Evolutionary conservation across 2,329 filamentous ascomycete species (phyloP), one percentile per base, ranked within the genome.

Genomic region (Fusarium liriodendri): DNA sequence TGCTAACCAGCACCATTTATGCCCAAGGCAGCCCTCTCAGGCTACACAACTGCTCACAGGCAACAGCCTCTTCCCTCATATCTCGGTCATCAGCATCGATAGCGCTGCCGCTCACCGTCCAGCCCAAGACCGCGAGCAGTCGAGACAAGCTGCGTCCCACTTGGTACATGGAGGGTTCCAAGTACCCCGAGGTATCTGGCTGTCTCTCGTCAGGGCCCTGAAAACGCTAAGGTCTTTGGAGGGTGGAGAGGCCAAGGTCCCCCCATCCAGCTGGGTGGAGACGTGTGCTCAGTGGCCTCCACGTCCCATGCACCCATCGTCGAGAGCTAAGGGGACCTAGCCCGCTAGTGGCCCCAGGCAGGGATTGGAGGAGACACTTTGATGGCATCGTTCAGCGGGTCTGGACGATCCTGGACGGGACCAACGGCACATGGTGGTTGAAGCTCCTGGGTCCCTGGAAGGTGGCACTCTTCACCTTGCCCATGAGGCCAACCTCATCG

Each of bases 131-230:
- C 69, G 25, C 63, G 61, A 75, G 47, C 60, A 69, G 69, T 69
- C 63, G 40, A 75, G 50, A 62, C 72, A 68, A 66, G 67, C 62
- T 50, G 57, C 45, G 76, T 75, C 72, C 76, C 73, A 67, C 70
- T 71, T 69, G 45, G 64, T 55, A 70, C 67, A 73, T 52, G 33
- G 55, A 33, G 64, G 62, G 74, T 67, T 47, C 62, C 59, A 58
- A 69, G 77, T 77, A 79, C 74, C 73, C 67, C 62, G 60, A 77
- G 71, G 77, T 77, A 78, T 71, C 70, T 76, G 55, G 50, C 55
- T 47, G 68, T 61, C 60, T 50, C 62, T 57, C 62, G 32, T 50
- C 60, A 72, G 67, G 68, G 71, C 69, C 71, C 76, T 66, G 71
- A 64, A 59, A 40, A 66, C 77, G 75, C 77, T 78, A 79, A 75